phyloP scores from a whole-genome alignment of 2,329 filamentous ascomycete species.

The Colletotrichum abscissum region DNA sequence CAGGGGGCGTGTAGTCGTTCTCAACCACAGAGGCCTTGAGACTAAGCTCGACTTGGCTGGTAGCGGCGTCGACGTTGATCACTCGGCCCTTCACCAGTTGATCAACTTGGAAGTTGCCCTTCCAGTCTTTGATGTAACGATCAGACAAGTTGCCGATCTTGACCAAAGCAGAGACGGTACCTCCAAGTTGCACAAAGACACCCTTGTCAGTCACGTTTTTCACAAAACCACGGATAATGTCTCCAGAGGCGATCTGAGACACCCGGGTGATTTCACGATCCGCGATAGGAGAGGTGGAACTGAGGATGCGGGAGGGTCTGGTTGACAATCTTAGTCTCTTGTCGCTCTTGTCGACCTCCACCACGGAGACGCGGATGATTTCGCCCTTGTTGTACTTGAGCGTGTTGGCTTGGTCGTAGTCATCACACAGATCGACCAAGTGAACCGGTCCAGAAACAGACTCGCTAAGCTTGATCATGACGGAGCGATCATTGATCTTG shows the following conservation, averaged over 20 bases:
- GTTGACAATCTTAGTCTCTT: slow-evolving; percentile 86
- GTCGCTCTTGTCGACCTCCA: slow-evolving; percentile 83
- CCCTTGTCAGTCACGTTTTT: slow-evolving; percentile 92
- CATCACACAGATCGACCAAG: slow-evolving; percentile 85
- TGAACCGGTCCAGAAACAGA: slow-evolving; percentile 82
- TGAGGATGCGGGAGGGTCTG: slow-evolving; percentile 88
- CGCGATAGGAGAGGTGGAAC: slow-evolving; percentile 82
- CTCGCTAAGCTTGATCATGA: slow-evolving; percentile 88
- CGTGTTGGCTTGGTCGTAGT: slow-evolving; percentile 85
- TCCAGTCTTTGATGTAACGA: slow-evolving; percentile 94
- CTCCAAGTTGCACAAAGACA: slow-evolving; percentile 86
- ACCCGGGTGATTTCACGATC: slow-evolving; percentile 82
- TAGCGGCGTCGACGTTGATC: slow-evolving; percentile 73
- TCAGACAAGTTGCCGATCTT: slow-evolving; percentile 92
- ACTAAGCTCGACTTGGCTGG: slow-evolving; percentile 83
- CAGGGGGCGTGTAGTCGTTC: slow-evolving; percentile 78
- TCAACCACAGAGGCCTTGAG: slow-evolving; percentile 88
- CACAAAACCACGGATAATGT: slow-evolving; percentile 90
- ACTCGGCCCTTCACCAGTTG: slow-evolving; percentile 92
- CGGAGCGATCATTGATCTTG: slow-evolving; percentile 84
- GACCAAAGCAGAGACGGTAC: slow-evolving; percentile 83
- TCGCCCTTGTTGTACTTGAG: slow-evolving; percentile 84
- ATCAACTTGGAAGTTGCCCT: slow-evolving; percentile 85
- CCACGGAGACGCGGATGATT: slow-evolving; percentile 86
- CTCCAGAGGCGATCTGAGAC: slow-evolving; percentile 79